Evolutionary conservation across 108 stramenopile species (phyloP).

Genomic region (Schizochytrium sp.): DNA sequence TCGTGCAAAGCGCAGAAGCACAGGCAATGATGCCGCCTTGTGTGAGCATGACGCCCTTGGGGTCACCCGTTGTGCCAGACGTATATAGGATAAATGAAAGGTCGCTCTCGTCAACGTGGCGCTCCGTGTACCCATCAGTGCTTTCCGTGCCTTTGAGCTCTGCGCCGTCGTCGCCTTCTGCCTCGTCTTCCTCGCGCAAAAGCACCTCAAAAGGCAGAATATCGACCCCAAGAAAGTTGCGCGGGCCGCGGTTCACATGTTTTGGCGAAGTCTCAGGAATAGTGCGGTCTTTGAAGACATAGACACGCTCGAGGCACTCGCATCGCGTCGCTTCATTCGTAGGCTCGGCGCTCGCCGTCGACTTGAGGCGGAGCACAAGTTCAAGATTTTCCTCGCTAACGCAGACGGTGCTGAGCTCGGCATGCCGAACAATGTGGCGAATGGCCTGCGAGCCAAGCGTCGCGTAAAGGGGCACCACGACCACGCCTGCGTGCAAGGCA

Average conservation of each 20-base stretch:
- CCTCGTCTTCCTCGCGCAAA: background rate
- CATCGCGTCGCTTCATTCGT: background rate
- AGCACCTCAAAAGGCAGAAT: background rate
- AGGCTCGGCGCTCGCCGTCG: background rate
- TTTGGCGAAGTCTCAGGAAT: background rate
- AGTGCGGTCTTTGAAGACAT: background rate
- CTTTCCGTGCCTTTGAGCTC: background rate
- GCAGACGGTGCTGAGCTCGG: conserved; percentile 64
- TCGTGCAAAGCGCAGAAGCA: conserved; percentile 20
- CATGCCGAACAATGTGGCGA: conserved; percentile 73
- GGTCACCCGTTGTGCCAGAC: conserved; percentile 57
- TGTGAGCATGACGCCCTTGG: conserved; percentile 83
- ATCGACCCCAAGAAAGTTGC: background rate
- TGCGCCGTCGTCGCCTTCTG: background rate
- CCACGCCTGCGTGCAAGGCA: conserved; percentile 58
- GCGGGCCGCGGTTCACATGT: conserved; percentile 10
- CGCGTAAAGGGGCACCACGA: conserved; percentile 84
- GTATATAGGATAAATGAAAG: conserved; percentile 57
- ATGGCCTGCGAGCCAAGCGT: conserved; percentile 83
- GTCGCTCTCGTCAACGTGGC: conserved; percentile 34
- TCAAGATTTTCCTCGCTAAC: conserved; percentile 61
- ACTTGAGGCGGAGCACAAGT: background rate
- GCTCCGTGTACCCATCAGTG: background rate
- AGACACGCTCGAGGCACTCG: background rate
- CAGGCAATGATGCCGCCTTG: conserved; percentile 68